Evolutionary conservation across 352 stramenopile genomes (phyloP), one percentile per base, ranked within the genome.

Genomic region (Pythium aristosporum): DNA sequence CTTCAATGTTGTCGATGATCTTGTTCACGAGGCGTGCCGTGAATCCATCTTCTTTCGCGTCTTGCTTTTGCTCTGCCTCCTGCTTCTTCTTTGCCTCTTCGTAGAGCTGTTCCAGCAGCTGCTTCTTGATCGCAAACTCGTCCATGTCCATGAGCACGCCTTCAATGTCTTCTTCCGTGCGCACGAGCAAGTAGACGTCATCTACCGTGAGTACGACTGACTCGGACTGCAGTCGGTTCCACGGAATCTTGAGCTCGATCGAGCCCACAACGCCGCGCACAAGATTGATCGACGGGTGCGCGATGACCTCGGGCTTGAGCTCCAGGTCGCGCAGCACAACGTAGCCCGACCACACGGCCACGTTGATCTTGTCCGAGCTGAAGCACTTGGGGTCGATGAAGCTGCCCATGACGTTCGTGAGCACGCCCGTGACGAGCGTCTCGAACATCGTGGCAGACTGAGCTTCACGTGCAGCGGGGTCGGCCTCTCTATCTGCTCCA

Each of bases 181-280:
- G 79, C 50, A 93, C 65, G 42, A 96, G 57, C 42, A 95, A 60
- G 57, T 96, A 94, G 42, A 96, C 83, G 48, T 95, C 87, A 60
- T 96, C 87, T 48, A 96, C 78, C 11, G 83, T 96, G 63, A 90
- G 77, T 39, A 95, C 79, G 32, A 96, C 85, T 43, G 87, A 95
- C 71, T 96, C 87, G 46, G 82, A 93, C 48, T 94, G 82, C 53
- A 96, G 74, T 6, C 86, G 84, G 60, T 96, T 96, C 87, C 87
- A 96, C 55, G 87, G 87, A 63, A 96, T 96, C 70, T 94, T 94
- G 66, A 96, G 85, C 71, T 94, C 87, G 50, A 96, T 75, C n/a
- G 82, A 92, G 56, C 86, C 86, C 21, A 91, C 72, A 46, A 96
- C 74, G 50, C 87, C 87, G 47, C 87, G 85, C 57, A 92, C 81